Conservation (phyloP, 176 grass and related monocot genomes). For the Eragrostis curvula region DNA sequence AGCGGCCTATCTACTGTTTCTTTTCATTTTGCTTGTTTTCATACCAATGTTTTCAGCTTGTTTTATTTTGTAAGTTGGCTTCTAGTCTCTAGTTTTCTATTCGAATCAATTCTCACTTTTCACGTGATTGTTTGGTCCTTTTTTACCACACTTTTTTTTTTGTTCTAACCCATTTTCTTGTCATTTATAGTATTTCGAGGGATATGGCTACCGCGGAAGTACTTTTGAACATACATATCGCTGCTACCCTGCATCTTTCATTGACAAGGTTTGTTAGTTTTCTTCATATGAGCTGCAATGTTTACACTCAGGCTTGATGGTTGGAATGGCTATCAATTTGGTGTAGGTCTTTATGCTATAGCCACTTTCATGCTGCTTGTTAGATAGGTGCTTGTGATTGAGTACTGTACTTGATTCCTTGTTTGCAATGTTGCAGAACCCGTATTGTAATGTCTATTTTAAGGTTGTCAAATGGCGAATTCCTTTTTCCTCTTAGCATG, state of each 20-base stretch:
- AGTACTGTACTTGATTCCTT: conserved; percentile 7
- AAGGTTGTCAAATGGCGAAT: not conserved
- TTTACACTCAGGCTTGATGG: not conserved
- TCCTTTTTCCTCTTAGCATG: conserved; percentile 16
- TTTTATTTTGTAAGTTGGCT: not conserved
- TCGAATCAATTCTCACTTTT: not conserved
- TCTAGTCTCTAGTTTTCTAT: not conserved
- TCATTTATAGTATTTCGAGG: conserved; percentile 73
- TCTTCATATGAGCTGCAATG: conserved; percentile 14
- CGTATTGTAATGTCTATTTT: not conserved
- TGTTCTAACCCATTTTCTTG: conserved; percentile 40
- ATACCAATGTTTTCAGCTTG: not conserved
- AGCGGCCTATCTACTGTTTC: not conserved
- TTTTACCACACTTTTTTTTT: not conserved
- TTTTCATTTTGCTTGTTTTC: not conserved
- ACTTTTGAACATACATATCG: conserved; percentile 96
- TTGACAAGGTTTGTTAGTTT: conserved; percentile 80
- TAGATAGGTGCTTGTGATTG: not conserved
- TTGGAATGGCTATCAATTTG: conserved; percentile 2
- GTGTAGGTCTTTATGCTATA: conserved; percentile 1
- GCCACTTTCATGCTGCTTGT: conserved; percentile 22
- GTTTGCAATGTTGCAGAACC: not conserved
- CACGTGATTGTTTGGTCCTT: not conserved
- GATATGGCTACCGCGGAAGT: conserved; percentile 82
- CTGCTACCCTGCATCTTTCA: conserved; percentile 96